Conservation (phyloP, 495 filamentous ascomycete genomes). For the Massariosphaeria phaeospora region DNA sequence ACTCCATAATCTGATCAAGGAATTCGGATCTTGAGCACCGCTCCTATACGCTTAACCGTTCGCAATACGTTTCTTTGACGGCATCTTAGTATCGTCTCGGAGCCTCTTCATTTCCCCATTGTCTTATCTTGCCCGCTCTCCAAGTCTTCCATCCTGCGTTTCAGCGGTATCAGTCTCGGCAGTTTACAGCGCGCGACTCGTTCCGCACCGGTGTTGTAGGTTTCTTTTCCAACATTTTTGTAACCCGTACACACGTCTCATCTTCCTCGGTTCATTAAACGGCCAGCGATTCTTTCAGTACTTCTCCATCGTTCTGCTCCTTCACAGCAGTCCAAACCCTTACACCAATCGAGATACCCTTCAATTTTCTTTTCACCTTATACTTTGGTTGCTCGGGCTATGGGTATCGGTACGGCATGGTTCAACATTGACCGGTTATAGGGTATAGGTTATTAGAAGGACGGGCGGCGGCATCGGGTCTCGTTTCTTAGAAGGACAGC, state of each 20-base stretch:
- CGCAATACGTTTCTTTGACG: conserved; percentile 7
- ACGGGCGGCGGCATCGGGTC: not conserved
- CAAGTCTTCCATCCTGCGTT: conserved; percentile 18
- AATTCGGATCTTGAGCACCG: conserved; percentile 26
- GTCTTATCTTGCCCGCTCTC: not conserved
- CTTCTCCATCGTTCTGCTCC: conserved; percentile 3
- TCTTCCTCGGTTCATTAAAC: no score
- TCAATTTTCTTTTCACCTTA: not conserved
- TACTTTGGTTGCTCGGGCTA: not conserved
- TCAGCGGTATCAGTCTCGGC: conserved; percentile 8
- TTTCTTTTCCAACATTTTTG: conserved; percentile 4
- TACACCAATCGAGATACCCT: conserved; percentile 30
- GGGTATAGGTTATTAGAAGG: no score
- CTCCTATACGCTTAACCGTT: conserved; percentile 1
- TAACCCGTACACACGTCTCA: not conserved
- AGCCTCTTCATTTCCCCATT: not conserved
- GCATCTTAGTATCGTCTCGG: not conserved
- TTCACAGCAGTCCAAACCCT: not conserved
- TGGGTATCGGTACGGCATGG: not conserved
- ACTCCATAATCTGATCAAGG: conserved; percentile 31
- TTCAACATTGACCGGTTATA: no score
- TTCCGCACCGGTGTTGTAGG: conserved; percentile 13
- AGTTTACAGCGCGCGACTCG: not conserved
- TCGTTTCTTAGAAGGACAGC: no score
- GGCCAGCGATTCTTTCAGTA: conserved; percentile 9